Conservation (phyloP, 2,329 filamentous ascomycete genomes). For the Phialemoniopsis sp. region DNA sequence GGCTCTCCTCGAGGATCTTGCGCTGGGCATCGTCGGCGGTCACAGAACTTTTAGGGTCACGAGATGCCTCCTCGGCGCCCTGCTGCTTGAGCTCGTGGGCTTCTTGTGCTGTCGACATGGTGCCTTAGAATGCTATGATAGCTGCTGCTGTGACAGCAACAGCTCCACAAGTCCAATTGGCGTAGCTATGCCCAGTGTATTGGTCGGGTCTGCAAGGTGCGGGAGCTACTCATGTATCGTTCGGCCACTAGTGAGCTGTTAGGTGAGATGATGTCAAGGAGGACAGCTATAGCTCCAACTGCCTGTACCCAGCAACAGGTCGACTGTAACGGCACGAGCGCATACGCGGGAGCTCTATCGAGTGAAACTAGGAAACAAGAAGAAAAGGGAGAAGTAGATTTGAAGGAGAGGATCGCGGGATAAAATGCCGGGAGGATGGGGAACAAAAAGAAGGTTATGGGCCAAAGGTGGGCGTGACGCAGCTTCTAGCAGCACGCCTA, state of each 20-base stretch:
- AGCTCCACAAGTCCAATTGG: not conserved
- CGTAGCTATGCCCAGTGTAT: not conserved
- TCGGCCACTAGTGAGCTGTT: not conserved
- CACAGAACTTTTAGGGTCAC: conserved; percentile 63
- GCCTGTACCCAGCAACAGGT: too few relatives aligned
- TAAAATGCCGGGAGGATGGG: too few relatives aligned
- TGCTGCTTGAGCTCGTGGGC: conserved; percentile 72
- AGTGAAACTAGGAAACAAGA: too few relatives aligned
- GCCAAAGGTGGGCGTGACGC: too few relatives aligned
- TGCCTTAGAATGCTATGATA: conserved; percentile 5
- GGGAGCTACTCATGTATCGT: not conserved
- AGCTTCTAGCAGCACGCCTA: too few relatives aligned
- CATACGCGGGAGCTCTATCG: too few relatives aligned
- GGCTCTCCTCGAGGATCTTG: conserved; percentile 72
- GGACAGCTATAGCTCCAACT: too few relatives aligned
- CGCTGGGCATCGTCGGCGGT: conserved; percentile 68
- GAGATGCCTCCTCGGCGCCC: conserved; percentile 72
- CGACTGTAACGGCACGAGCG: too few relatives aligned
- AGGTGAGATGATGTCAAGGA: not conserved
- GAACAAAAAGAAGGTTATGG: too few relatives aligned
- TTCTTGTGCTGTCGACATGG: conserved; percentile 22
- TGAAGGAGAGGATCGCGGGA: too few relatives aligned
- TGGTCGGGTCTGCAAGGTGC: not conserved
- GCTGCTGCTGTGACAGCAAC: conserved; percentile 4
- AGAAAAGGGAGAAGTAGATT: too few relatives aligned